phyloP scores from a whole-genome alignment of 2,329 filamentous ascomycete genomes.

The Blumeriella jaapii region DNA sequence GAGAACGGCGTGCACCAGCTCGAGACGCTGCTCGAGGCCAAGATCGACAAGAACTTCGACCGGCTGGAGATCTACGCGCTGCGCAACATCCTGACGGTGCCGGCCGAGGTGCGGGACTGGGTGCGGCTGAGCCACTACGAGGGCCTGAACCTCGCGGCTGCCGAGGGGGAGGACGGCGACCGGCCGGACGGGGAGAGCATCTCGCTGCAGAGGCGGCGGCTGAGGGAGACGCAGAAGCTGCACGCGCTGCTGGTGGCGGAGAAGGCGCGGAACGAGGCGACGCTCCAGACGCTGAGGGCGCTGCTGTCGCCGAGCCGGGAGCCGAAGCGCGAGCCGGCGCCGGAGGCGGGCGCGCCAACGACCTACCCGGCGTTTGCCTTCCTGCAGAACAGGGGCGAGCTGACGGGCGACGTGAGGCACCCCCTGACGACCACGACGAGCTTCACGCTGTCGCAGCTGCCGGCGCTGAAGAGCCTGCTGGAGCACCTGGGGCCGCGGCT shows the following conservation, averaged over 20 bases:
- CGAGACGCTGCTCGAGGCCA: slow-evolving; percentile 69
- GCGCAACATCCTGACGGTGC: slow-evolving; percentile 69
- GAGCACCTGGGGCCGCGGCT: slow-evolving; percentile 56
- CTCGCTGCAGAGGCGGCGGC: slow-evolving; percentile 56
- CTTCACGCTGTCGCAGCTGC: slow-evolving; percentile 75
- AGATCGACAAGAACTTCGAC: slow-evolving; percentile 77
- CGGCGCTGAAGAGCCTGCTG: slow-evolving; percentile 62
- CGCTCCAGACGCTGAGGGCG: slow-evolving; percentile 52
- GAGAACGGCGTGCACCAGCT: slow-evolving; percentile 80
- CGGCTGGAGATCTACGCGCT: slow-evolving; percentile 83
- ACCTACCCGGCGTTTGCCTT: slow-evolving; percentile 40
- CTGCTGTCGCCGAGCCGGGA: slow-evolving; percentile 40
- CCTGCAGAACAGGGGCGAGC: slow-evolving; percentile 40
- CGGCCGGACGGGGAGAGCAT: slow-evolving; percentile 56
- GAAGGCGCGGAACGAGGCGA: slow-evolving; percentile 56
- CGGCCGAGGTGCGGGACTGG: slow-evolving; percentile 62
- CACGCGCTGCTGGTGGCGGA: slow-evolving; percentile 60
- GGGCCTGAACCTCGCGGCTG: slow-evolving; percentile 24
- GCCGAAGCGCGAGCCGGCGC: slow-evolving; percentile 28
- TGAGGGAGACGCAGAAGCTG: slow-evolving; percentile 70
- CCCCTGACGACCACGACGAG: slow-evolving; percentile 60
- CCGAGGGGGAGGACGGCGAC: slow-evolving; percentile 25
- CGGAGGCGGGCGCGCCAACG: slow-evolving; percentile 4
- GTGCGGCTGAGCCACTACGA: slow-evolving; percentile 80
- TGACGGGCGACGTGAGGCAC: slow-evolving; percentile 39